Evolutionary conservation across 176 grass and related monocot species (phyloP).

Genomic region (Musa troglodytarum): DNA sequence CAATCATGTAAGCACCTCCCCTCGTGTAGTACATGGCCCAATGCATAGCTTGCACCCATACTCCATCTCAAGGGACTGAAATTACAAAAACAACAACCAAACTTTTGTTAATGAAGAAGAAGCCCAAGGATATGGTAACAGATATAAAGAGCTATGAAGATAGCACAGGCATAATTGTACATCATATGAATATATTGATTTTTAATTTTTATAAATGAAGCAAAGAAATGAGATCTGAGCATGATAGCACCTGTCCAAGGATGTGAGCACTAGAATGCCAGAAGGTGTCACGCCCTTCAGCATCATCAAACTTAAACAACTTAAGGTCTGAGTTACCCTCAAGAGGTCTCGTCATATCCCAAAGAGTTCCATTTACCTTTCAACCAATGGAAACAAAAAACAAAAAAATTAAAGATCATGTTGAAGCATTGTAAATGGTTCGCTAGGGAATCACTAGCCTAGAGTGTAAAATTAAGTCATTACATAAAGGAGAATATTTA

Average conservation of each 20-base stretch:
- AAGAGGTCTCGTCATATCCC: constrained; percentile 90
- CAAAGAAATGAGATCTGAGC: neutral
- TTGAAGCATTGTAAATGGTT: neutral
- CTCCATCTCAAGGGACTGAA: constrained; percentile 73
- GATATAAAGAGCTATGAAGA: too few relatives aligned
- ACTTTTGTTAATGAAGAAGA: neutral
- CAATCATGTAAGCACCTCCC: constrained; percentile 48
- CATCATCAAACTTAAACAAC: constrained; percentile 82
- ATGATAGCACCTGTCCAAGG: constrained; percentile 67
- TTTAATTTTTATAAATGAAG: neutral
- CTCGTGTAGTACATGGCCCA: constrained; percentile 97
- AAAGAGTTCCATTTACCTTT: constrained; percentile 66
- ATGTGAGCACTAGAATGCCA: constrained; percentile 99
- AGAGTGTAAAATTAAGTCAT: neutral
- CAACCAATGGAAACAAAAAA: constrained; percentile 9
- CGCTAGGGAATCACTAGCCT: neutral
- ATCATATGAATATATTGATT: too few relatives aligned
- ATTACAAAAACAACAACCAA: constrained; percentile 20
- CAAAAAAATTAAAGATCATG: neutral
- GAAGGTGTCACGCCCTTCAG: constrained; percentile 92
- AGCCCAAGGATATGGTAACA: too few relatives aligned
- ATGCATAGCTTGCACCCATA: constrained; percentile 98
- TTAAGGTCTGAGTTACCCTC: constrained; percentile 75
- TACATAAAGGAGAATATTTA: neutral
- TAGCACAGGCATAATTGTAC: too few relatives aligned